Conservation (phyloP, 805 yeast genomes). For the Saccharomycopsis javanensis region DNA sequence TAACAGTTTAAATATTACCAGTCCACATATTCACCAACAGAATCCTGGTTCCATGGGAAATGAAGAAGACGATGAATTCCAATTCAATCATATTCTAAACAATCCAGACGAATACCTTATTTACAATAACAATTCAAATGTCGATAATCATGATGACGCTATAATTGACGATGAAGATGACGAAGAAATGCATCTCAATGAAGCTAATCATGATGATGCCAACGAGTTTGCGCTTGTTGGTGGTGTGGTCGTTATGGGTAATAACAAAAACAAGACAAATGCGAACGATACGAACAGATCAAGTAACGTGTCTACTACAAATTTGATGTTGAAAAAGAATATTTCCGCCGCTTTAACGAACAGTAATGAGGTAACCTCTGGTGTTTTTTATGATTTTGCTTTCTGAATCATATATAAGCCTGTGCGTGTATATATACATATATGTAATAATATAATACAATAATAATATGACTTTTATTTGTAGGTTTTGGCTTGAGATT, state of each 20-base stretch:
- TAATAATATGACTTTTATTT: neutral
- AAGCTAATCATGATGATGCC: neutral
- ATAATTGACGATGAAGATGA: neutral
- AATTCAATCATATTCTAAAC: neutral
- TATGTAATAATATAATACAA: neutral
- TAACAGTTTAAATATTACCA: neutral
- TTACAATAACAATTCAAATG: conserved; percentile 7
- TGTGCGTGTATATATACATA: neutral
- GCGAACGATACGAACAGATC: neutral
- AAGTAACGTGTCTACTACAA: neutral
- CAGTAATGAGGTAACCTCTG: neutral
- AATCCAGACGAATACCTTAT: neutral
- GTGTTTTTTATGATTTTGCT: neutral
- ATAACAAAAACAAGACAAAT: neutral
- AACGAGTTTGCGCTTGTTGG: neutral
- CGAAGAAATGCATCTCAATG: neutral
- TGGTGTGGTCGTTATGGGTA: neutral
- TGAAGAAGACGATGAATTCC: neutral
- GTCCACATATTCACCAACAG: neutral
- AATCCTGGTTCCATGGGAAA: neutral
- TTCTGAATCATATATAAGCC: neutral
- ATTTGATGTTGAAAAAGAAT: neutral
- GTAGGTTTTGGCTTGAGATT: neutral
- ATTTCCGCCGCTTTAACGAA: neutral
- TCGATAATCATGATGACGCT: neutral